Evolutionary conservation across 768 basidiomycete genomes (phyloP), one percentile per base, ranked within the genome.

Genomic region (Termitomyces sp.): DNA sequence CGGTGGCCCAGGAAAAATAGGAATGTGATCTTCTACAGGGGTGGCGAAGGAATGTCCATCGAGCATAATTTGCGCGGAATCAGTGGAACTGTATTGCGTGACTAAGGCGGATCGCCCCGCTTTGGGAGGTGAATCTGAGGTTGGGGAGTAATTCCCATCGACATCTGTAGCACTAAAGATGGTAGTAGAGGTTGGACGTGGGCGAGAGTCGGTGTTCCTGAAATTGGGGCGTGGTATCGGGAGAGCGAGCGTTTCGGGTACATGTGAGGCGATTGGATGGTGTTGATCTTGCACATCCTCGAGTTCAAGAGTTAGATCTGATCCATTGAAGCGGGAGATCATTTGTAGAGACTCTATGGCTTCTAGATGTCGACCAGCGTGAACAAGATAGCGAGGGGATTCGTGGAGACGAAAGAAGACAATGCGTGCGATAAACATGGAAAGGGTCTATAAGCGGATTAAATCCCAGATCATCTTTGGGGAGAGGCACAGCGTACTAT

Each of bases 381-480:
- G 88, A 5, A 96, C 93, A 55, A 99, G 86, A 66, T 87, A 98
- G 22, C 94, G 84, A 2, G 97, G 94, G 0, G 94, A 95, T 70
- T 99, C 96, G 68, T 98, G 89, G 5, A 99, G 74, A 18, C 88
- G 85, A 79, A 98, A 97, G 68, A 98, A 86, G 10, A 89, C 73
- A 54, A 95, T 91, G 16, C 97, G 89, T 11, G 85, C 85, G 29
- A 91, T 65, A 67, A 94, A 94, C 89, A 98, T 95, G 2, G 75
- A 70, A 7, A 94, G 72, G 7, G 94, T 97, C 95, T 98, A 63
- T 32, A 39, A 61, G 50, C 12, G 9, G 18, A 33, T 42, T 44
- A 52, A 36, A n/a, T n/a, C 25, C n/a, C 29, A 51, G 38, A 22
- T 53, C 29, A 45, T 16, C 3, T 50, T n/a, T 56, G 48, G 38